Evolutionary conservation across 2,329 filamentous ascomycete species (phyloP), one percentile per base, ranked within the genome.

Genomic region (Phaeosphaeriaceae sp.): DNA sequence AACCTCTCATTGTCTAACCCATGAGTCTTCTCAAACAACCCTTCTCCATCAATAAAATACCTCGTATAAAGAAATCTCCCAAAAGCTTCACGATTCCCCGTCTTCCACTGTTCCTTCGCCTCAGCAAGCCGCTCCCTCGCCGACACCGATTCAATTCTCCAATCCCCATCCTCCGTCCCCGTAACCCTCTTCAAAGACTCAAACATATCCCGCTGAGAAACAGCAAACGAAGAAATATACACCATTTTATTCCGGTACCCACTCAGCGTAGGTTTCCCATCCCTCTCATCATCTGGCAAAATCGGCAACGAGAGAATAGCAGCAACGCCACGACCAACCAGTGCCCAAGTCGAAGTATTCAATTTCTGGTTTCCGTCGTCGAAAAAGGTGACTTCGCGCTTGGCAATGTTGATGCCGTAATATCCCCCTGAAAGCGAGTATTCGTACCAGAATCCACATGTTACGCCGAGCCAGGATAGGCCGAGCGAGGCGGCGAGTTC

Each of bases 1-100:
- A 89, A 68, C 4, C 74, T 58, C 12, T 79, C 76, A 53, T 88
- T 88, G 2, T 76, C 73, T 13, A 77, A 53, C 12, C 49, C 54
- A 26, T 58, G 56, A 3, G 66, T 69, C 29, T 71, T 71, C 42
- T 73, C 76, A 28, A 45, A 56, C 15, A 68, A 50, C 1, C 61
- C 61, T 1, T 56, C 63, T 23, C 60, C 60, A 5, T 68, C 71
- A 38, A 60, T 74, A 59, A 88, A 89, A 59, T 87, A 88, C 46
- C 61, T 69, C 41, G 58, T 71, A 62, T 89, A 76, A 50, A 78
- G 43, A 59, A 77, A 76, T 2, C 60, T 65, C 54, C 79, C 84
- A 0, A 78, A 85, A 12, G 59, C 61, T 42, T 43, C 60, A 15
- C 44, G 49, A 37, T 64, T 56, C 78, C 76, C 20, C 77, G 80